Base-by-base conservation (phyloP, 352 stramenopile genomes). In the Phytophthora sp. region DNA sequence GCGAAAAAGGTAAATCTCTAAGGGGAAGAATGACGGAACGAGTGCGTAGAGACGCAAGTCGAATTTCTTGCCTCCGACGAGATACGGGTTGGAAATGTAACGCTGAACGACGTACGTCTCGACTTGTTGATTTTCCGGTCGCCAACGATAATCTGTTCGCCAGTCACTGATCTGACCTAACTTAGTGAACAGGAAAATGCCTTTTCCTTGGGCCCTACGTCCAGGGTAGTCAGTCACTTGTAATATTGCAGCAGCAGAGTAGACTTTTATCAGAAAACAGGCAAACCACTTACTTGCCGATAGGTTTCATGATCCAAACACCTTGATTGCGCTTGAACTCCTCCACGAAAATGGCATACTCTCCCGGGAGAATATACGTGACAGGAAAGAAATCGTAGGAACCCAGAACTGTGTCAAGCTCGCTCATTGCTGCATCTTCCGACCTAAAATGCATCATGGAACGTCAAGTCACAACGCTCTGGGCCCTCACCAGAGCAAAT, bases 241-340 rank as follows among this genome's bases (percentile, higher is more conserved):
- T n/a, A n/a, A n/a, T n/a, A 24, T 41, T 6, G 27, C 17, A 49
- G 11, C 21, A 18, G 21, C 12, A 53, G 0, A 31, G 20, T 39
- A 27, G 4, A 18, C 28, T 28, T 15, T 15, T 4, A 15, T 55
- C 38, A 35, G 7, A 18, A 35, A n/a, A 54, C 6, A 24, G 23
- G 7, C 18, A 28, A 24, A 28, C 11, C 27, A 81, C 81, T 38
- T 66, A 92, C 78, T 91, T 96, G 38, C 95, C 94, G 20, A 97
- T 97, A 8, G 95, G 95, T 66, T 98, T 98, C 95, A 98, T 98
- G 68, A 98, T 98, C 95, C 95, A 98, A 2, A 97, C 83, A 28
- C 92, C 94, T 34, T 92, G 81, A 50, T 79, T 89, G 15, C 89
- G 77, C 56, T 97, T 97, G 51, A 97, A 98, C 50, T 98, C 91